Evolutionary conservation across 192 early-diverging fungal genomes (phyloP).

Genomic region (Endogone sp.): DNA sequence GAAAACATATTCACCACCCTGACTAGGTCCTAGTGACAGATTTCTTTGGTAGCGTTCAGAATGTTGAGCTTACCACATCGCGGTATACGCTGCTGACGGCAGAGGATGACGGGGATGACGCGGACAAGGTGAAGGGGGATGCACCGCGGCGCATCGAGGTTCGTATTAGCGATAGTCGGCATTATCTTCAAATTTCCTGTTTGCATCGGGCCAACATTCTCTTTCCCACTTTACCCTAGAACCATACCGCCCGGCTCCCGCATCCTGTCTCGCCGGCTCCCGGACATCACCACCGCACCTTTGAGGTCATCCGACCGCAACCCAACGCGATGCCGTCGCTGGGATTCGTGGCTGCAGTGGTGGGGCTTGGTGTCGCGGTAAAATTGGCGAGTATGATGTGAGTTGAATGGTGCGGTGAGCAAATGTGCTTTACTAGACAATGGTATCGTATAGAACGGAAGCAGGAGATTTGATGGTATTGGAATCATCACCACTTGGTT

Average conservation of each 20-base stretch:
- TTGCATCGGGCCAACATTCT: too few relatives aligned
- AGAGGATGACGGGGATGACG: not conserved
- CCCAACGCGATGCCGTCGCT: not conserved
- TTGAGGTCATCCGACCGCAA: not conserved
- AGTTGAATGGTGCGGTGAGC: too few relatives aligned
- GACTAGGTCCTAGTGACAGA: conserved; percentile 78
- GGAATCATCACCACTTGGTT: too few relatives aligned
- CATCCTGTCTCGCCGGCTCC: not conserved
- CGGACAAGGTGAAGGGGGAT: not conserved
- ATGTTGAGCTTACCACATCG: conserved; percentile 72
- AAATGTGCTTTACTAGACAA: too few relatives aligned
- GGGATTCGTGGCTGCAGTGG: not conserved
- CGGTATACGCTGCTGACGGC: conserved; percentile 28
- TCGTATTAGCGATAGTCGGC: too few relatives aligned
- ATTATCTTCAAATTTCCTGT: too few relatives aligned
- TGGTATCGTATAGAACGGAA: too few relatives aligned
- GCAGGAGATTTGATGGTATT: too few relatives aligned
- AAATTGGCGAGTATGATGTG: not conserved
- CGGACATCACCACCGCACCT: not conserved
- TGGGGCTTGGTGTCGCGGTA: not conserved
- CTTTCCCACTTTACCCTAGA: not conserved
- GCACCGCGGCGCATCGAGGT: not conserved
- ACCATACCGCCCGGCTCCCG: not conserved
- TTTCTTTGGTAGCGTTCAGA: conserved; percentile 96
- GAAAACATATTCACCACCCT: not conserved